Base-by-base conservation (phyloP, 1,284 basidiomycete genomes). In the Cryptococcus amylolentus region DNA sequence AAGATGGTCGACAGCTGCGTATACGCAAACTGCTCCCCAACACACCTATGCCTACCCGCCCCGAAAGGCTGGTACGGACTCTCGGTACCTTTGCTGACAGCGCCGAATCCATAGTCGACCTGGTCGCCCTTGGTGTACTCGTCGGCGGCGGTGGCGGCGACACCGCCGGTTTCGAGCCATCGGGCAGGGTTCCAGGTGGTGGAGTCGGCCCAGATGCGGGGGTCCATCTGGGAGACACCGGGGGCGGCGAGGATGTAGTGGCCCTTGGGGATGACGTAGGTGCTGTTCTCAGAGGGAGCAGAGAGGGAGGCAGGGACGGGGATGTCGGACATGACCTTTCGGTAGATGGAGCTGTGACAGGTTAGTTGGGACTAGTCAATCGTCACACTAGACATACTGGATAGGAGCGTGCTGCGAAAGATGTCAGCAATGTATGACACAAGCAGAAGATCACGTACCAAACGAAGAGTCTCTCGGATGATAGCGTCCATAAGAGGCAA, bases 11-110 rank as follows among this genome's bases (percentile, higher is more conserved):
- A 89, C 27, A 98, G 81, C 78, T 99, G 96, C 54, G 98, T 78
- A 75, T 97, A 95, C 14, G 96, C 96, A 71, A 98, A 98, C 84
- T 92, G 65, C 46, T 73, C 66, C 4, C 70, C 71, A 28, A 63
- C 52, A 66, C 64, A 70, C 49, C 81, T 95, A 77, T 94, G 97
- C 65, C 91, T 82, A 27, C 93, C 95, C 46, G 95, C 94, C 56
- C 95, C 96, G 71, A 99, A 99, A 1, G 95, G 96, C 72, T 95
- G 88, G 75, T 97, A 97, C 35, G 87, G 86, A 58, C 86, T 88
- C 62, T 91, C 88, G 12, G 91, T 94, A 49, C 91, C 91, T 78
- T 94, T 95, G 77, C 87, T 89, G 45, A 96, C 90, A 67, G 84
- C 84, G 53, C 95, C 96, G 75, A 92, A 99, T 0, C 95, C 96